Evolutionary conservation across 495 filamentous ascomycete species (phyloP).

Genomic region (Lophiotrema nucula): DNA sequence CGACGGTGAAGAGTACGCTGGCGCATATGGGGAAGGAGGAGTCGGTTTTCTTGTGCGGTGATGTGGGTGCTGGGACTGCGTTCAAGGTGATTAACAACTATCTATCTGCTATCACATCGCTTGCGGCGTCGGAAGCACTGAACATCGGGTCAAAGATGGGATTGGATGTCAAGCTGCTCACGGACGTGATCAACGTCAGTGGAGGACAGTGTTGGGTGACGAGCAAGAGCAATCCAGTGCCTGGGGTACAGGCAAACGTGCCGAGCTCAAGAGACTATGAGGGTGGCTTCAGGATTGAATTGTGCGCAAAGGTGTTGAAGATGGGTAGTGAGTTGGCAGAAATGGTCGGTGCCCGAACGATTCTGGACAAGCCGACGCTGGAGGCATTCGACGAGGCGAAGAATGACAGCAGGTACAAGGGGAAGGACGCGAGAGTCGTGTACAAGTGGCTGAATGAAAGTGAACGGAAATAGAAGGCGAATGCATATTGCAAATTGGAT

Average conservation of each 20-base stretch:
- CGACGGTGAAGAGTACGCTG: conserved; percentile 21
- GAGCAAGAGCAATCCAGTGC: conserved; percentile 32
- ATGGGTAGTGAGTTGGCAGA: conserved; percentile 34
- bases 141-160: conserved; percentile 33
- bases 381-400: conserved; percentile 33
- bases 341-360: conserved; percentile 32
- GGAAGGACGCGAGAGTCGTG: conserved; percentile 37
- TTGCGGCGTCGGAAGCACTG: conserved; percentile 35
- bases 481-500: no score
- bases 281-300: conserved; percentile 36
- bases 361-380: conserved; percentile 34
- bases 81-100: conserved; percentile 40
- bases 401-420: conserved; percentile 31
- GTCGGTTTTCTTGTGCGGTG: conserved; percentile 29
- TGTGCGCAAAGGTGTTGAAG: conserved; percentile 31
- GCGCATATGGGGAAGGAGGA: conserved; percentile 30
- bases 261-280: conserved; percentile 31
- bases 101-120: conserved; percentile 28
- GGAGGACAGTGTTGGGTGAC: conserved; percentile 34
- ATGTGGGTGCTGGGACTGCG: conserved; percentile 30
- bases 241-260: conserved; percentile 28
- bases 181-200: conserved; percentile 34
- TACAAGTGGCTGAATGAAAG: conserved; percentile 37
- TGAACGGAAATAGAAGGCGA: conserved; percentile 16
- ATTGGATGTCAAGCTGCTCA: conserved; percentile 29